A percentile compares a stretch with the other conserved stretches of the same genome.
Evolutionary conservation across 2,329 filamentous ascomycete genomes (phyloP).

Genomic region (Ophiostoma perfectum): DNA sequence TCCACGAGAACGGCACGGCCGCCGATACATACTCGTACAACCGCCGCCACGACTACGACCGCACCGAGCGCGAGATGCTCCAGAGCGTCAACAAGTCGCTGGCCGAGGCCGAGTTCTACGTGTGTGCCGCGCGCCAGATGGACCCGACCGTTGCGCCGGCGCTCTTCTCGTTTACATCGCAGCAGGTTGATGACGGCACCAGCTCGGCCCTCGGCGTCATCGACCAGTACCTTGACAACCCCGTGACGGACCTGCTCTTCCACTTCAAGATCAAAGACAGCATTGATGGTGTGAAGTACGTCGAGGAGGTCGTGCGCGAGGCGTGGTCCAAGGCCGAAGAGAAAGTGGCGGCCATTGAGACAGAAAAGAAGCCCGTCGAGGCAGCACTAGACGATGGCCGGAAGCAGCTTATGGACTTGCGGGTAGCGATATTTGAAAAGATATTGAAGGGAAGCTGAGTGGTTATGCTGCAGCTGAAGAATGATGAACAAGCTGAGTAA

Average conservation of each 20-base stretch:
- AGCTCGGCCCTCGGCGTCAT: neutral
- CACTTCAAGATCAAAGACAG: neutral
- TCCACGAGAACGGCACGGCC: too few relatives aligned
- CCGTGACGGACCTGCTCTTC: neutral
- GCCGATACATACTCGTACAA: neutral
- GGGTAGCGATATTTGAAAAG: neutral
- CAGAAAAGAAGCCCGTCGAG: neutral
- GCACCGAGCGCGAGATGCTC: neutral
- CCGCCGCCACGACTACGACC: conserved; percentile 4
- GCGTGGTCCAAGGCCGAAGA: neutral
- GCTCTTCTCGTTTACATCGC: neutral
- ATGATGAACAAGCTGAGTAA: neutral
- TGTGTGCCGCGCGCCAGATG: neutral
- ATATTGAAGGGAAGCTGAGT: neutral
- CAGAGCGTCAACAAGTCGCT: conserved; percentile 14
- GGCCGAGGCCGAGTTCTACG: neutral
- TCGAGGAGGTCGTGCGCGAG: neutral
- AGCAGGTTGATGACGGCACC: neutral
- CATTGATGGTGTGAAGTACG: neutral
- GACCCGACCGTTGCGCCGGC: neutral
- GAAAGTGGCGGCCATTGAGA: neutral
- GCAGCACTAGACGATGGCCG: neutral
- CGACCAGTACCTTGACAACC: neutral
- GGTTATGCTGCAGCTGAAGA: neutral
- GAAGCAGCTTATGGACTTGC: neutral